These are phyloP conservation scores for Pleurotus citrinopileatus DNA, from an alignment of 768 basidiomycete species.

Conservation along the genomic window DNA sequence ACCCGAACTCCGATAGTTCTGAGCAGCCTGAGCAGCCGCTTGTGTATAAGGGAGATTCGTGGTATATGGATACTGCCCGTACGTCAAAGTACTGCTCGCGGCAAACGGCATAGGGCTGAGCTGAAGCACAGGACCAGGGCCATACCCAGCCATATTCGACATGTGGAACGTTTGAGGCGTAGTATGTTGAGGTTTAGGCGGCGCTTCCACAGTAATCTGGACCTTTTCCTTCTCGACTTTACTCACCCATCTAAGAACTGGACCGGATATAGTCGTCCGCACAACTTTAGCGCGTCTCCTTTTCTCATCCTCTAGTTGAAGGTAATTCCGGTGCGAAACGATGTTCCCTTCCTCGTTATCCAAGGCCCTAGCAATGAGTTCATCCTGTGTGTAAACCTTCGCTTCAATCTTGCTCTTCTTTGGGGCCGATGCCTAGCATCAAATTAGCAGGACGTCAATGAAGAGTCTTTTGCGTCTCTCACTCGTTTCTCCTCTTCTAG, in stretches of 20 bases:
- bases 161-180: slow-evolving; percentile 1
- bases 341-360: slow-evolving; percentile 88
- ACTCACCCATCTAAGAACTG: slow-evolving; percentile 71
- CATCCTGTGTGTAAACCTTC: slow-evolving; percentile 69
- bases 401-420: slow-evolving; percentile 57
- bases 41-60: background rate
- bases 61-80: slow-evolving; percentile 16
- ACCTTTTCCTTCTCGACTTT: slow-evolving; percentile 56
- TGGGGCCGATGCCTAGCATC: slow-evolving; percentile 50
- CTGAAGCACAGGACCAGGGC: background rate
- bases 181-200: slow-evolving; percentile 16
- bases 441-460: background rate
- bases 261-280: slow-evolving; percentile 60
- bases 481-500: slow-evolving; percentile 64
- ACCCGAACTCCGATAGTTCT: background rate
- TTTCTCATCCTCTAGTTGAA: slow-evolving; percentile 79
- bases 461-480: background rate
- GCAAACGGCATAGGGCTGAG: background rate
- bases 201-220: slow-evolving; percentile 29
- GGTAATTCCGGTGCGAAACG: slow-evolving; percentile 73
- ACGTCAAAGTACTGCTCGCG: background rate
- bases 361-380: slow-evolving; percentile 78
- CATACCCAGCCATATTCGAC: background rate
- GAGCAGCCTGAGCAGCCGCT: background rate
- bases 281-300: slow-evolving; percentile 65